A percentile compares a stretch with the other conserved stretches of the same genome.
phyloP scores from a whole-genome alignment of 2,329 filamentous ascomycete genomes.

The Apiospora marii region DNA sequence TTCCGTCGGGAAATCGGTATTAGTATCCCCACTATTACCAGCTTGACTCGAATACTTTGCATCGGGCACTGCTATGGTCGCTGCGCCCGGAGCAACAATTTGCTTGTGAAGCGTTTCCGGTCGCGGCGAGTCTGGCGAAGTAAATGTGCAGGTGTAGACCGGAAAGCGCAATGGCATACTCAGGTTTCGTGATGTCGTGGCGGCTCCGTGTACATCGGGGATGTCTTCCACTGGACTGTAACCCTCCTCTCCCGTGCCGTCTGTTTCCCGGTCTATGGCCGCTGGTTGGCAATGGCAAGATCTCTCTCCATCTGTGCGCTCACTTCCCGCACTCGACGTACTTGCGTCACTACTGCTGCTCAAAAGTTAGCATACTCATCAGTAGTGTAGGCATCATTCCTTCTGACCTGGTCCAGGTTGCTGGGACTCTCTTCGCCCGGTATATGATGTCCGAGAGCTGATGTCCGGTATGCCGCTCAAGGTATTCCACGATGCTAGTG shows the following conservation, averaged over 20 bases:
- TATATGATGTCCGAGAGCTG: not conserved
- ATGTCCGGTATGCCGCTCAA: not conserved
- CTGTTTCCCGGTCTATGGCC: not conserved
- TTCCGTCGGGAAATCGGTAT: conserved; percentile 81
- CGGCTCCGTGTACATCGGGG: conserved; percentile 22
- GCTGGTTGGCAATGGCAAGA: not conserved
- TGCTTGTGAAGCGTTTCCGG: conserved; percentile 36
- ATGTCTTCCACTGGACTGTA: not conserved
- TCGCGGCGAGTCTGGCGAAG: conserved; percentile 32
- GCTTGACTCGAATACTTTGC: conserved; percentile 30
- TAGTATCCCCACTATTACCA: conserved; percentile 64
- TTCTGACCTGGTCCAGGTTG: not conserved
- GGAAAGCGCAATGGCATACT: conserved; percentile 42
- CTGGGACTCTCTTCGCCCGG: not conserved
- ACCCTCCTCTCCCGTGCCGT: not conserved
- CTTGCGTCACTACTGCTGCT: not conserved
- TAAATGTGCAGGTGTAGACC: conserved; percentile 34
- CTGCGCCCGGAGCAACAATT: conserved; percentile 28
- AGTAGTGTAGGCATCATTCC: not conserved
- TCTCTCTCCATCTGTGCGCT: not conserved
- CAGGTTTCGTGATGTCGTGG: conserved; percentile 30
- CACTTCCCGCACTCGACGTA: not conserved
- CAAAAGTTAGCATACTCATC: not conserved
- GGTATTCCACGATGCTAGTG: not conserved
- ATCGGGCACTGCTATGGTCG: conserved; percentile 29